phyloP scores from a whole-genome alignment of 169 alveolate species.

The Plasmodium vivax region DNA sequence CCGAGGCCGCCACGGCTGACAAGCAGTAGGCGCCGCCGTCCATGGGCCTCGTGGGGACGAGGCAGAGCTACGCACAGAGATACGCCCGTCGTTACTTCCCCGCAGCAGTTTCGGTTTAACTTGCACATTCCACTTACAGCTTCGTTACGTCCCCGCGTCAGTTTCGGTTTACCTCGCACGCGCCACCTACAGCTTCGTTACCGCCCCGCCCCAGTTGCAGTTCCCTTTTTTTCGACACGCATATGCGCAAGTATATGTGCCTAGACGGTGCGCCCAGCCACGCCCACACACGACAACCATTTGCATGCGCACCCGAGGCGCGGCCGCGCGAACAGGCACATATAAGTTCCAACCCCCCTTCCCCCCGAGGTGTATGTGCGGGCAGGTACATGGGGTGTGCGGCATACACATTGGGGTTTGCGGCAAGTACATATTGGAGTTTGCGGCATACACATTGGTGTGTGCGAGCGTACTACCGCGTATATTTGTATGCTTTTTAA shows the following conservation, averaged over 20 bases:
- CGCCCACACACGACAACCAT: too few species aligned
- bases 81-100: background rate
- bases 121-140: too few species aligned
- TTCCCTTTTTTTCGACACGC: background rate
- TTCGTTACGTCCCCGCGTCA: background rate
- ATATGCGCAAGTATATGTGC: background rate
- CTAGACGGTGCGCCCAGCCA: background rate
- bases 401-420: background rate
- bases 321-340: background rate
- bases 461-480: background rate
- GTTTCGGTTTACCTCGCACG: background rate
- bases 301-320: background rate
- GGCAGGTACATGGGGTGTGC: background rate
- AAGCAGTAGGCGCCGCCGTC: background rate
- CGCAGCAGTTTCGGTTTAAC: background rate
- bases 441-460: background rate
- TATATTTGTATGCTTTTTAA: conserved; percentile 2
- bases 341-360: background rate
- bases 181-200: too few species aligned
- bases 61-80: background rate
- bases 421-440: background rate
- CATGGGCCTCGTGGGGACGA: background rate
- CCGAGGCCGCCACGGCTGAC: background rate
- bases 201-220: background rate
- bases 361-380: background rate